Conservation (phyloP, 108 stramenopile species). For the Pseudonitzschia pungens region DNA sequence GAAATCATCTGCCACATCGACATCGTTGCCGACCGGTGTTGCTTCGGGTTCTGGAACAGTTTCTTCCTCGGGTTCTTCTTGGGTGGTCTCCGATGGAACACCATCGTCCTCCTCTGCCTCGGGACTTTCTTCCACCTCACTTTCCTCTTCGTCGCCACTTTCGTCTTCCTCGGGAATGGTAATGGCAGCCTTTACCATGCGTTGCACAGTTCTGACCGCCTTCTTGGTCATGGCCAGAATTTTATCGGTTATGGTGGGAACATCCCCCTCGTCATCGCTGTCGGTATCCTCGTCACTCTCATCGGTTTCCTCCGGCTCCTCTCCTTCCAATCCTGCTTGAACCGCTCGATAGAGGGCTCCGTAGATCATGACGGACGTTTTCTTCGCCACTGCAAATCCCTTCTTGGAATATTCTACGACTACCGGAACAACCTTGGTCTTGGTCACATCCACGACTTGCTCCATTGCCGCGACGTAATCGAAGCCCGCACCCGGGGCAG, state of each 20-base stretch:
- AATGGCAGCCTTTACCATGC: constrained; percentile 35
- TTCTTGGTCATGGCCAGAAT: constrained; percentile 1
- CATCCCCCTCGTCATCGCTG: constrained; percentile 9
- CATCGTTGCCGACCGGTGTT: neutral
- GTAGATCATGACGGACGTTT: constrained; percentile 5
- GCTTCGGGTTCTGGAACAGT: neutral
- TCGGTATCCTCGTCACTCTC: constrained; percentile 11
- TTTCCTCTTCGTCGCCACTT: neutral
- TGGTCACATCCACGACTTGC: constrained; percentile 8
- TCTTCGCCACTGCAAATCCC: neutral
- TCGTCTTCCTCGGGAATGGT: constrained; percentile 17
- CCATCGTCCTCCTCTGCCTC: constrained; percentile 6
- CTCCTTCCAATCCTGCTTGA: constrained; percentile 19
- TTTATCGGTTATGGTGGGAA: neutral
- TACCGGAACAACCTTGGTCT: constrained; percentile 11
- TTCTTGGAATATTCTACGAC: constrained; percentile 23
- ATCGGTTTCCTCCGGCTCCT: constrained; percentile 16
- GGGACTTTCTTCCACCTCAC: neutral
- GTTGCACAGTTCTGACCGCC: constrained; percentile 5
- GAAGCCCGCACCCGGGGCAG: neutral
- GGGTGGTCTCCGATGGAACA: neutral
- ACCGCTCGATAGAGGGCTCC: constrained; percentile 22
- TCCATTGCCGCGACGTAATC: neutral
- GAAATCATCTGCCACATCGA: constrained; percentile 25
- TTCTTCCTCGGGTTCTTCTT: neutral